These are phyloP conservation scores for Aspergillus brunneoviolaceus DNA, from an alignment of 2,329 filamentous ascomycete species.

Conservation along the genomic window DNA sequence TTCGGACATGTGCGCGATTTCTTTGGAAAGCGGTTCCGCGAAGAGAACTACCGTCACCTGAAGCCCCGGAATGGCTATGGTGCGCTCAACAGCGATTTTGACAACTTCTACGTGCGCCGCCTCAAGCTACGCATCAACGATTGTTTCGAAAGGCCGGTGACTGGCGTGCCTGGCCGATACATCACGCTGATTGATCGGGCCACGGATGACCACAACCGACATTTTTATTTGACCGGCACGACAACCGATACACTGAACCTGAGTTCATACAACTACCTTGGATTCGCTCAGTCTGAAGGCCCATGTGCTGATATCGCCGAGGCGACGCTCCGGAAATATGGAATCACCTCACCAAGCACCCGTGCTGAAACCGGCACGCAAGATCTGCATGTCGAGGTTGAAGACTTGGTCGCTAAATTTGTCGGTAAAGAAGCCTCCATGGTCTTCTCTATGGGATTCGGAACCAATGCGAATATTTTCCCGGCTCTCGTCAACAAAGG, in stretches of 20 bases:
- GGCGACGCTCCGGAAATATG: slow-evolving; percentile 78
- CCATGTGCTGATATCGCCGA: slow-evolving; percentile 94
- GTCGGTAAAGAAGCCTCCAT: slow-evolving; percentile 93
- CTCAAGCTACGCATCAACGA: slow-evolving; percentile 95
- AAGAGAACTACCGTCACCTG: slow-evolving; percentile 81
- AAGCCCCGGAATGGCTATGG: slow-evolving; percentile 85
- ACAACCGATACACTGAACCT: slow-evolving; percentile 94
- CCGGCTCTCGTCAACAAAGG: slow-evolving; percentile 90
- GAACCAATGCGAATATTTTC: slow-evolving; percentile 91
- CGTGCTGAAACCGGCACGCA: slow-evolving; percentile 81
- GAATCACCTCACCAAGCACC: slow-evolving; percentile 77
- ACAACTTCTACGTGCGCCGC: slow-evolving; percentile 94
- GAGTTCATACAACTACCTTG: slow-evolving; percentile 99
- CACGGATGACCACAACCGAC: slow-evolving; percentile 87
- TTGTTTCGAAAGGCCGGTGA: slow-evolving; percentile 89
- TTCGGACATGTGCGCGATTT: slow-evolving; percentile 96
- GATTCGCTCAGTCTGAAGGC: slow-evolving; percentile 95
- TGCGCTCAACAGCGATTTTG: slow-evolving; percentile 94
- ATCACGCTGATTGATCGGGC: slow-evolving; percentile 90
- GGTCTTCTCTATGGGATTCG: slow-evolving; percentile 99
- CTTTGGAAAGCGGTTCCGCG: slow-evolving; percentile 92
- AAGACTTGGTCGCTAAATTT: slow-evolving; percentile 83
- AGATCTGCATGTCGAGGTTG: slow-evolving; percentile 84
- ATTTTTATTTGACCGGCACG: slow-evolving; percentile 85
- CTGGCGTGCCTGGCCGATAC: slow-evolving; percentile 88